These are phyloP conservation scores for Rhodosporidiobolus sp. DNA, from an alignment of 768 basidiomycete genomes.

Conservation along the genomic window DNA sequence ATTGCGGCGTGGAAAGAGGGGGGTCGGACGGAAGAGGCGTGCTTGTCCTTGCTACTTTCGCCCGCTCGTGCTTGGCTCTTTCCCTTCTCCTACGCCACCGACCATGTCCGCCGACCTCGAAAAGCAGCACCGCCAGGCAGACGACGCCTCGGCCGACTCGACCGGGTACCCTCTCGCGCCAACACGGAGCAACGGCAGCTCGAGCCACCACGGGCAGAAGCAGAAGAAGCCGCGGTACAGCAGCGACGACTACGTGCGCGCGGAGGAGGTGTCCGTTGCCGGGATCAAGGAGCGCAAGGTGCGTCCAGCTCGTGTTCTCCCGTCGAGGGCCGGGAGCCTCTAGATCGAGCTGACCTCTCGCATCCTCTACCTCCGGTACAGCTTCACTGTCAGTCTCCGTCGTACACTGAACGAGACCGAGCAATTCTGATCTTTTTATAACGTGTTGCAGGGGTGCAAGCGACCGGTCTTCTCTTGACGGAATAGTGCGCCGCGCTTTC, in stretches of 20 bases:
- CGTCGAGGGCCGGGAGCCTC: too few species aligned
- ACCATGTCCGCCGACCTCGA: background rate
- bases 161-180: conserved; percentile 3
- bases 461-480: conserved; percentile 16
- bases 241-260: conserved; percentile 4
- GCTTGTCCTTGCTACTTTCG: too few species aligned
- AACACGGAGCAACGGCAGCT: background rate
- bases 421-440: background rate
- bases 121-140: background rate
- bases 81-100: background rate
- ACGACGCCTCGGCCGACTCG: background rate
- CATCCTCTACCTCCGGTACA: background rate
- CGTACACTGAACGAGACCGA: too few species aligned
- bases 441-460: conserved; percentile 3
- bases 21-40: too few species aligned
- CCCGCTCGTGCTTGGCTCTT: too few species aligned
- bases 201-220: background rate
- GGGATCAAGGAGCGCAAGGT: conserved; percentile 36
- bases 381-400: conserved; percentile 7
- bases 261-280: conserved; percentile 9
- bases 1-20: too few species aligned
- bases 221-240: conserved; percentile 18
- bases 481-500: conserved; percentile 24
- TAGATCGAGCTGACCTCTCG: conserved; percentile 4
- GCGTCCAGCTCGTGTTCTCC: background rate